Evolutionary conservation across 2,329 filamentous ascomycete genomes (phyloP).

Genomic region (Aspergillus brasiliensis): DNA sequence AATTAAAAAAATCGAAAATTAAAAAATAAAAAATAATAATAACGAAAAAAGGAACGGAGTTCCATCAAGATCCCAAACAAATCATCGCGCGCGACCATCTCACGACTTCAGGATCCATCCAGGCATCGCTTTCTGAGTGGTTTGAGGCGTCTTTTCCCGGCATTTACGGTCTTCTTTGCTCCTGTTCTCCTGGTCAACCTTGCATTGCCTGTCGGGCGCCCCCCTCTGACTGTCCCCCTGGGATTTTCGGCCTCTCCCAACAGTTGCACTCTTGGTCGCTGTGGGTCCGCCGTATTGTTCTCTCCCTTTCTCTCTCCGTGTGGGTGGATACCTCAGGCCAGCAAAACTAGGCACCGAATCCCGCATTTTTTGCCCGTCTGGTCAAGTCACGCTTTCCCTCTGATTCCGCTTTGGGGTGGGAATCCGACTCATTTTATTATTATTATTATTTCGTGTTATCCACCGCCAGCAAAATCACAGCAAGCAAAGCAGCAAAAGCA

Average conservation of each 20-base stretch:
- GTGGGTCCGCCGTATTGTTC: slow-evolving; percentile 12
- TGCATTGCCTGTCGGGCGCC: slow-evolving; percentile 17
- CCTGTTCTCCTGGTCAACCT: slow-evolving; percentile 1
- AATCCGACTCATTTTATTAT: not conserved
- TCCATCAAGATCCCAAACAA: slow-evolving; percentile 23
- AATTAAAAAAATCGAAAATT: slow-evolving; percentile 22
- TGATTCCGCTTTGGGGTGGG: slow-evolving; percentile 1
- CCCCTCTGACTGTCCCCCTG: slow-evolving; percentile 11
- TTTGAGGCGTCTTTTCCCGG: slow-evolving; percentile 4
- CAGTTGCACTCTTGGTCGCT: slow-evolving; percentile 14
- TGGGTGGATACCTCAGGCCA: not conserved
- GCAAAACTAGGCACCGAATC: not conserved
- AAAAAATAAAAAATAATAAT: slow-evolving; percentile 20
- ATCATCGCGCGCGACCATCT: slow-evolving; percentile 19
- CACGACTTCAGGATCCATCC: slow-evolving; percentile 12
- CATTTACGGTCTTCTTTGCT: not conserved
- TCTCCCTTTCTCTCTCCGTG: not conserved
- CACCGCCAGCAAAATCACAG: not conserved
- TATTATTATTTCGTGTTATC: not conserved
- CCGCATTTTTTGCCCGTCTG: not conserved
- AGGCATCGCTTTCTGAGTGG: not conserved
- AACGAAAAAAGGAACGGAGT: slow-evolving; percentile 22
- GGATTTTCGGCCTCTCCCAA: not conserved
- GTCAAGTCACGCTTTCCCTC: not conserved
- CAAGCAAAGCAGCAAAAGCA: not conserved